Conservation (phyloP, 148 eudicot genomes). For the Fallopia convolvulus region DNA sequence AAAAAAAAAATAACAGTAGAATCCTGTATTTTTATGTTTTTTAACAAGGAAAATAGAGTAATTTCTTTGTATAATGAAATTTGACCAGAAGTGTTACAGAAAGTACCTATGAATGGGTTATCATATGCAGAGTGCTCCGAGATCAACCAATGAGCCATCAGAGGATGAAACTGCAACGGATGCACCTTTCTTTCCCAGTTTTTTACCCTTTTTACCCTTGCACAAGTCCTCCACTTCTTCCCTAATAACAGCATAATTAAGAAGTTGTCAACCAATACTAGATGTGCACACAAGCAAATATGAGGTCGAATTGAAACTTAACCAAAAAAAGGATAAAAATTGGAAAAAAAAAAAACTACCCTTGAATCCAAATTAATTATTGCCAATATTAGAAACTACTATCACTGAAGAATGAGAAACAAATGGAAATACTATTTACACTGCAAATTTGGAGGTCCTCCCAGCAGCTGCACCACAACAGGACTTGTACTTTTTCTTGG, state of each 20-base stretch:
- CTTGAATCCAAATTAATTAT: not conserved
- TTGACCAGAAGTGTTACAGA: not conserved
- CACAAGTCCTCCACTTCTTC: constrained; percentile 32
- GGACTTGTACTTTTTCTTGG: constrained; percentile 86
- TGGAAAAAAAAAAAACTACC: not conserved
- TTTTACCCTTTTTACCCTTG: constrained; percentile 50
- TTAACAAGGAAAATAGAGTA: not conserved
- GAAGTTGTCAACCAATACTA: not conserved
- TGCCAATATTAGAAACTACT: not conserved
- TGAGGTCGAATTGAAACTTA: not conserved
- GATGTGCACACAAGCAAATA: too few relatives aligned
- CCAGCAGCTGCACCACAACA: constrained; percentile 80
- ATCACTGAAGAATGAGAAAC: not conserved
- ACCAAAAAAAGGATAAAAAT: not conserved
- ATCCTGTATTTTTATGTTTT: not conserved
- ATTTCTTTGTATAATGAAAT: not conserved
- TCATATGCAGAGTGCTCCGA: constrained; percentile 86
- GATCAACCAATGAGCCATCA: constrained; percentile 47
- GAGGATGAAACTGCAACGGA: constrained; percentile 18
- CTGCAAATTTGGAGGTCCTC: constrained; percentile 31
- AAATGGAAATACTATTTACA: not conserved
- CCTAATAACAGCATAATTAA: constrained; percentile 29
- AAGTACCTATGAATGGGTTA: constrained; percentile 2
- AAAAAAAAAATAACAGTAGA: not conserved
- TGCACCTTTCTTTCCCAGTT: constrained; percentile 56